Conservation (phyloP, 495 filamentous ascomycete genomes). For the Penicillium bovifimosum region DNA sequence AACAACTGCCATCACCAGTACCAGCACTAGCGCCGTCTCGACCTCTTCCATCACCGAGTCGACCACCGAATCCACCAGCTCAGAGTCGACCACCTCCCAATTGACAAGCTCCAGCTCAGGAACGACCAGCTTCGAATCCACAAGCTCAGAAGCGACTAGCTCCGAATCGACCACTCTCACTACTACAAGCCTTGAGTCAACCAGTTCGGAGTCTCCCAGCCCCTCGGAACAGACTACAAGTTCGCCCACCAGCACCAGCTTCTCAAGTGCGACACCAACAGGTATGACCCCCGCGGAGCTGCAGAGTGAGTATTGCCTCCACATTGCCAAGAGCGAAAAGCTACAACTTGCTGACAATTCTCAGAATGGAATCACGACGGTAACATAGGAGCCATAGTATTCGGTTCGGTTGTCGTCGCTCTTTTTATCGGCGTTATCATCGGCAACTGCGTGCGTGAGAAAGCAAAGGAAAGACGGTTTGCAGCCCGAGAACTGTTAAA, state of each 20-base stretch:
- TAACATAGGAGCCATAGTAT: constrained; percentile 2
- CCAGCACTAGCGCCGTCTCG: too few species aligned
- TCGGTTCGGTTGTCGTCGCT: background rate
- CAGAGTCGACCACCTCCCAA: background rate
- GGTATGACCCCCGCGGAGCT: constrained; percentile 6
- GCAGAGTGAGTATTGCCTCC: background rate
- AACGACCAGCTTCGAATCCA: background rate
- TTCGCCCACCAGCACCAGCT: constrained; percentile 6
- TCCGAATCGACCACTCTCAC: background rate
- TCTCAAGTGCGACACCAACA: constrained; percentile 12
- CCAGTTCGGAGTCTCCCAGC: background rate
- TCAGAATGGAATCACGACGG: constrained; percentile 4
- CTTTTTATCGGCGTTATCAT: background rate
- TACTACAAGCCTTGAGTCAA: background rate
- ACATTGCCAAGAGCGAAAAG: background rate
- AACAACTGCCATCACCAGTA: background rate
- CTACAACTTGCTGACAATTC: background rate
- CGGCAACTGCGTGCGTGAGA: background rate
- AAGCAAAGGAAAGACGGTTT: constrained; percentile 1
- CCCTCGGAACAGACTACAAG: background rate
- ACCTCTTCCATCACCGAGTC: too few species aligned
- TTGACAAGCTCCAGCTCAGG: too few species aligned
- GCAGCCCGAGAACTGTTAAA: background rate
- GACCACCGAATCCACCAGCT: background rate
- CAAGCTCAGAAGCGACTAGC: background rate